A percentile compares a stretch with the other conserved stretches of the same genome.
Evolutionary conservation across 306 rosid genomes (phyloP).

Genomic region (Dryas alaskensis): DNA sequence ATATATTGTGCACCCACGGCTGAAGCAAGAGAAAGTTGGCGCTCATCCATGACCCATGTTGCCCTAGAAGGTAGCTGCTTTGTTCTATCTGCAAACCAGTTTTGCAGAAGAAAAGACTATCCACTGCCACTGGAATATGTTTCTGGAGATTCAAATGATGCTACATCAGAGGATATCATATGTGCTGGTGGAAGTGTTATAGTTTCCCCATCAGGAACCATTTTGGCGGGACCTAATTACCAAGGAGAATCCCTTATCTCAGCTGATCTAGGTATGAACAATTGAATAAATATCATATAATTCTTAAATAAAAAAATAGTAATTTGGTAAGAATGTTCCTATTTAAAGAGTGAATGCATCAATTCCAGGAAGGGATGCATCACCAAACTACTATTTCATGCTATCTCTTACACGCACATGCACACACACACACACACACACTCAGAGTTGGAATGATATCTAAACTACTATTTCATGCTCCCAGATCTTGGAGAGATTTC

Average conservation of each 20-base stretch:
- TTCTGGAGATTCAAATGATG: conserved; percentile 45
- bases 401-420: no score
- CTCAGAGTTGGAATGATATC: background rate
- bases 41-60: conserved; percentile 72
- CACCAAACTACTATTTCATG: no score
- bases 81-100: conserved; percentile 76
- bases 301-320: background rate
- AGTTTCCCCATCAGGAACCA: conserved; percentile 73
- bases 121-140: conserved; percentile 65
- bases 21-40: conserved; percentile 68
- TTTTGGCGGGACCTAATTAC: conserved; percentile 79
- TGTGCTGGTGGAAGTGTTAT: conserved; percentile 82
- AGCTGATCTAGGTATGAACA: conserved; percentile 69
- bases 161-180: conserved; percentile 36
- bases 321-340: background rate
- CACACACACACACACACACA: no score
- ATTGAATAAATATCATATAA: background rate
- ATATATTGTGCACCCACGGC: conserved; percentile 87
- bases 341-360: background rate
- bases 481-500: conserved; percentile 79
- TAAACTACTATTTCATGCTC: conserved; percentile 4
- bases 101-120: conserved; percentile 66
- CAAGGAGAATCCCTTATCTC: conserved; percentile 74
- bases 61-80: conserved; percentile 84
- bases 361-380: background rate